Conservation (phyloP, 1,284 basidiomycete species). For the Trichosporon faecale region DNA sequence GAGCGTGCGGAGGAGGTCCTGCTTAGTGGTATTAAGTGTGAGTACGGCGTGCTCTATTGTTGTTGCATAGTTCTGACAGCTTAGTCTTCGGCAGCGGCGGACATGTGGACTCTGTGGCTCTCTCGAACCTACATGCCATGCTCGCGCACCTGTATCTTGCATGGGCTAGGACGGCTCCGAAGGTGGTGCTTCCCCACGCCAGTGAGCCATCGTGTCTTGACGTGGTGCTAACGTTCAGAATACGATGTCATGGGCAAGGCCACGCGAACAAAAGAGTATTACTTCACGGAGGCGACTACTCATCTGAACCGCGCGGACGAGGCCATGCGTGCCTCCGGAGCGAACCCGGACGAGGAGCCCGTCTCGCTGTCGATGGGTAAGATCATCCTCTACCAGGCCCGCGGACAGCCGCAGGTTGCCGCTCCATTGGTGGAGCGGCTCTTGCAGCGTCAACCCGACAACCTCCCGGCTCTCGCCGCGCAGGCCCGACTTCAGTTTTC, state of each 20-base stretch:
- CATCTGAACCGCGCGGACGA: constrained; percentile 67
- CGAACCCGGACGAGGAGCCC: constrained; percentile 38
- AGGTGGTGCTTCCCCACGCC: constrained; percentile 66
- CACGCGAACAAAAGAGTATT: constrained; percentile 62
- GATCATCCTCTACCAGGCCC: constrained; percentile 72
- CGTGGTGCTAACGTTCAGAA: constrained; percentile 54
- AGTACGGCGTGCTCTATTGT: constrained; percentile 23
- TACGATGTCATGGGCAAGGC: constrained; percentile 64
- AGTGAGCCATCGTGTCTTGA: constrained; percentile 57
- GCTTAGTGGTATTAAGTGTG: constrained; percentile 46
- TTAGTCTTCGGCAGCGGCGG: constrained; percentile 35
- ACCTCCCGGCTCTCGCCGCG: constrained; percentile 56
- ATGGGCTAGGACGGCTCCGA: constrained; percentile 74
- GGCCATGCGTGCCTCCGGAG: constrained; percentile 57
- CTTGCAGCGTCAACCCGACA: constrained; percentile 72
- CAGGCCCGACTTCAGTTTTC: constrained; percentile 80
- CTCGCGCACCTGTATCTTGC: constrained; percentile 78
- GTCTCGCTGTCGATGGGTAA: constrained; percentile 40
- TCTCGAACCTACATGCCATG: constrained; percentile 66
- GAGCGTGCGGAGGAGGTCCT: constrained; percentile 46
- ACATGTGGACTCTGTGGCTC: constrained; percentile 50
- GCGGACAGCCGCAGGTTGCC: constrained; percentile 72
- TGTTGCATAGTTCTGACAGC: constrained; percentile 5
- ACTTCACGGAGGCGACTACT: constrained; percentile 64
- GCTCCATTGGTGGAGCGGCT: constrained; percentile 75